Evolutionary conservation across 345 rosid genomes (phyloP), one percentile per base, ranked within the genome.

Genomic region (Boechera stricta): DNA sequence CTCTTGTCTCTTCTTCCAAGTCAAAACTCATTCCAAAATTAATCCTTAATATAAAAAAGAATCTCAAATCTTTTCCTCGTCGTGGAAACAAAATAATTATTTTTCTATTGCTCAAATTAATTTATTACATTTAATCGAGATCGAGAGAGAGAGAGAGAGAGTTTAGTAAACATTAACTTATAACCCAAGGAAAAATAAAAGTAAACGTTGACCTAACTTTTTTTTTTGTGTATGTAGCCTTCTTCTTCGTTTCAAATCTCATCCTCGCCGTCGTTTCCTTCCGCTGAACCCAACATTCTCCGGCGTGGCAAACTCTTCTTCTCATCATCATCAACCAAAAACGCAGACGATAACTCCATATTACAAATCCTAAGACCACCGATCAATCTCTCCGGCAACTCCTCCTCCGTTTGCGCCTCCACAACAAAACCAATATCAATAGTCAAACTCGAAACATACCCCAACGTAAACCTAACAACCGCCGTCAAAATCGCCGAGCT

Each of bases 341-440:
- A 67, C 15, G 94, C 93, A 21, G 97, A 86, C 5, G 91, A 79
- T 86, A 87, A 84, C 75, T 88, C 97, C 89, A 90, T 84, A 66
- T 85, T 88, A 52, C 91, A 88, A 59, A 87, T 80, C 69, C 97
- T 87, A 73, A 85, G 52, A 1, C 88, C 94, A 15, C 98, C 97
- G 5, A 91, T 79, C 67, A 93, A 69, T 69, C 67, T 91, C 84
- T 93, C 96, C 38, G 96, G 98, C 76, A 90, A 79, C 87, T 91
- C 97, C 7, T 86, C 87, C 77, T 88, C 94, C 71, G 80, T 11
- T 81, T 85, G 85, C 60, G 87, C 86, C 84, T 93, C 94, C 62
- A 89, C 86, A 53, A 90, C 82, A 48, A 91, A 89, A 4, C 98
- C 97, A 87, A 91, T 77, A 44, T 90, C 97, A n/a, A 83, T 28